Base-by-base conservation (phyloP, 2,329 filamentous ascomycete species). In the Coleophoma cylindrospora region DNA sequence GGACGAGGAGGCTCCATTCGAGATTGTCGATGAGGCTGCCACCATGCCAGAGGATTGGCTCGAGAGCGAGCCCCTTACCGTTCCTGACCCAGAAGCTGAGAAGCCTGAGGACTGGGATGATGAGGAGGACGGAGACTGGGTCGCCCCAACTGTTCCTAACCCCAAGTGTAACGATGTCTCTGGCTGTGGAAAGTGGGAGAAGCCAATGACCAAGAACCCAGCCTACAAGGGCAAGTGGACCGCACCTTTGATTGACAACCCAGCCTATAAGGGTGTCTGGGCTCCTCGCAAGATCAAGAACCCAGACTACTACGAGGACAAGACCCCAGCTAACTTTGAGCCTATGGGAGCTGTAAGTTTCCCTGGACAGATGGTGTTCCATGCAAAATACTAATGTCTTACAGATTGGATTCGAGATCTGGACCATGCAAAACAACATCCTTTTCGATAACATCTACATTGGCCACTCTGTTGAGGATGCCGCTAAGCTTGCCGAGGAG, bases 401-500 rank as follows among this genome's bases (percentile, higher is more conserved):
- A 50, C 66, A 91, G 87, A 91, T 97, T 74, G 94, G 94, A 64
- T 97, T 97, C 66, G 94, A 99, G 74, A 92, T 99, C 75, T 99
- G 94, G 94, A 97, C 94, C 65, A 99, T 99, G 94, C 92, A 96
- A 76, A 95, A 85, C 70, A 88, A 96, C 68, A 97, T 99, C 63
- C 86, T 96, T 65, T 97, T 99, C 65, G 90, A 97, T 83, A 99
- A 99, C 85, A 95, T 99, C 79, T 99, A 97, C 83, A 91, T 99
- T 69, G 94, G 94, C 57, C 94, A 99, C 84, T 97, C 92, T 17
- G 70, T 94, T 61, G 90, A 90, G 67, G 94, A 99, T 61, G 94
- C 94, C 55, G 84, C 87, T 71, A 87, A 91, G 75, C 79, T 99
- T 66, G 87, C 90, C 63, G 80, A 87, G 58, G 89, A 96, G 80